Conservation (phyloP, 2,329 filamentous ascomycete genomes). For the Colletotrichum phormii region DNA sequence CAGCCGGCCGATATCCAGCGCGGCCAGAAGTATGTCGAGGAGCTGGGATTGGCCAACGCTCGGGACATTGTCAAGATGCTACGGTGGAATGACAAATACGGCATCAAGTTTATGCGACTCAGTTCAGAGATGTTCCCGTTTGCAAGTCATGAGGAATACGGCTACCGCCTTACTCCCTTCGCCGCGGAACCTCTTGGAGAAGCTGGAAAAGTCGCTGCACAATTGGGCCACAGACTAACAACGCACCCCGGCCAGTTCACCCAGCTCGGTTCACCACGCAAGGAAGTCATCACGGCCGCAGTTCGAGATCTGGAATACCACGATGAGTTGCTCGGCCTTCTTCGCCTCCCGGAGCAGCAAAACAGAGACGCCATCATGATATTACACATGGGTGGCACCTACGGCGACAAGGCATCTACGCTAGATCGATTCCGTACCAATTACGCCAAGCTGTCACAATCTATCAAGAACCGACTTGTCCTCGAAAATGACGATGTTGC, state of each 20-base stretch:
- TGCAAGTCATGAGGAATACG: conserved; percentile 87
- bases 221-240: conserved; percentile 86
- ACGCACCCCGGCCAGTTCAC: conserved; percentile 95
- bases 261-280: conserved; percentile 85
- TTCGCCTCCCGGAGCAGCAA: conserved; percentile 81
- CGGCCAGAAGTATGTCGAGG: conserved; percentile 80
- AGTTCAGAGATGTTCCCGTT: conserved; percentile 98
- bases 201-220: conserved; percentile 79
- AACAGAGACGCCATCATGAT: conserved; percentile 94
- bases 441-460: conserved; percentile 73
- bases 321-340: conserved; percentile 82
- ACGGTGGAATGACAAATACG: conserved; percentile 90
- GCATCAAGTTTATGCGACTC: conserved; percentile 91
- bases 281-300: conserved; percentile 80
- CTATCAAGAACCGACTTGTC: conserved; percentile 84
- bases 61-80: conserved; percentile 87
- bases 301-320: conserved; percentile 90
- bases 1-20: conserved; percentile 74
- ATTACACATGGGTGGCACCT: conserved; percentile 90
- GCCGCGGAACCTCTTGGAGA: conserved; percentile 82
- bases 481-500: conserved; percentile 95
- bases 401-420: conserved; percentile 86
- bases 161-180: conserved; percentile 87
- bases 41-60: conserved; percentile 83
- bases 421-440: conserved; percentile 82